Conservation (phyloP, 352 stramenopile species). For the Phytopythium ostracodes region DNA sequence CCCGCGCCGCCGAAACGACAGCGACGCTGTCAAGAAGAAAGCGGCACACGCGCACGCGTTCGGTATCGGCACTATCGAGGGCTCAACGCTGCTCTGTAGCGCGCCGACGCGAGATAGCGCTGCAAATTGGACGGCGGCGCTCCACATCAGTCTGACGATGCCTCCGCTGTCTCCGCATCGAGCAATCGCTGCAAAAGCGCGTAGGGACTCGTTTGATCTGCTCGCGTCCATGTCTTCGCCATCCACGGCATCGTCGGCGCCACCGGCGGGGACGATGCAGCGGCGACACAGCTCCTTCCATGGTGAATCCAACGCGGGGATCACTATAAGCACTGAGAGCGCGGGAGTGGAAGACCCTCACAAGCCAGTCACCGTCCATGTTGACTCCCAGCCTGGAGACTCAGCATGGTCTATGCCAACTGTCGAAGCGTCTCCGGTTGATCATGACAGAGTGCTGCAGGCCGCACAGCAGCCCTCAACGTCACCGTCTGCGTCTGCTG, state of each 20-base stretch:
- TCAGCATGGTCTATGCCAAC: not conserved
- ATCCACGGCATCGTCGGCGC: not conserved
- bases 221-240: slow-evolving; percentile 12
- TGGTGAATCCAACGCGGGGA: not conserved
- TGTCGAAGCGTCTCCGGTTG: not conserved
- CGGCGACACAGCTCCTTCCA: slow-evolving; percentile 5
- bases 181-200: slow-evolving; percentile 49
- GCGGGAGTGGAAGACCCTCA: not conserved
- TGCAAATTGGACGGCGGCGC: slow-evolving; percentile 60
- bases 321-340: not conserved
- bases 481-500: not conserved
- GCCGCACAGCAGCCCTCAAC: not conserved
- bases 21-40: slow-evolving; percentile 30
- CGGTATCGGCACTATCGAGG: slow-evolving; percentile 56
- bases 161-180: slow-evolving; percentile 69
- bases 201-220: slow-evolving; percentile 74
- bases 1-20: slow-evolving; percentile 6
- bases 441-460: not conserved
- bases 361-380: not conserved
- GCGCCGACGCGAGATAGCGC: slow-evolving; percentile 59
- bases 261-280: not conserved
- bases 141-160: slow-evolving; percentile 76
- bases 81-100: slow-evolving; percentile 59
- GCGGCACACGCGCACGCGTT: slow-evolving; percentile 56
- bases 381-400: not conserved